phyloP scores from a whole-genome alignment of 805 yeast genomes.

The Tetrapisispora nanseiensis region DNA sequence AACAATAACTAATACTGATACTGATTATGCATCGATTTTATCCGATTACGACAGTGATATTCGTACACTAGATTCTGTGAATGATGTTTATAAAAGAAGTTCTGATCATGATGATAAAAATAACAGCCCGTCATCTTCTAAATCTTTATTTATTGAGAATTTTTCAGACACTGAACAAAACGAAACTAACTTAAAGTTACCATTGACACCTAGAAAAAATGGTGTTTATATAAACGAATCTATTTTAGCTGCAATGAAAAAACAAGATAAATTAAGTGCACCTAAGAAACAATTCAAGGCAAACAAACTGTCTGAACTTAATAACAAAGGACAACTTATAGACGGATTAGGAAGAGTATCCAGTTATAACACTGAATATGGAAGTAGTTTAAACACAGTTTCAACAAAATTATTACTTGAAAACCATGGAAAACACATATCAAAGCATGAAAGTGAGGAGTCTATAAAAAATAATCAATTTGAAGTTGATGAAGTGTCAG shows the following conservation, averaged over 20 bases:
- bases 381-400: neutral
- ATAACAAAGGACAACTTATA: neutral
- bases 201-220: neutral
- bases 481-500: no score
- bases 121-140: neutral
- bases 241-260: neutral
- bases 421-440: neutral
- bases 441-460: neutral
- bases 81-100: no score
- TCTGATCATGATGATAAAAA: neutral
- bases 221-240: slow-evolving; percentile 1
- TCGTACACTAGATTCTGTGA: neutral
- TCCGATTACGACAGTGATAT: neutral
- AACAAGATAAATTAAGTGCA: neutral
- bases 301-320: no score
- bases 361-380: neutral
- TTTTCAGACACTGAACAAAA: neutral
- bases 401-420: neutral
- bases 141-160: slow-evolving; percentile 3
- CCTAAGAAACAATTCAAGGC: neutral
- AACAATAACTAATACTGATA: no score
- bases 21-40: neutral
- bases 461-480: neutral
- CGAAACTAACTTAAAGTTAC: neutral
- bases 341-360: neutral